Evolutionary conservation across 495 filamentous ascomycete species (phyloP), one percentile per base, ranked within the genome.

Genomic region (Penicillium desertorum): DNA sequence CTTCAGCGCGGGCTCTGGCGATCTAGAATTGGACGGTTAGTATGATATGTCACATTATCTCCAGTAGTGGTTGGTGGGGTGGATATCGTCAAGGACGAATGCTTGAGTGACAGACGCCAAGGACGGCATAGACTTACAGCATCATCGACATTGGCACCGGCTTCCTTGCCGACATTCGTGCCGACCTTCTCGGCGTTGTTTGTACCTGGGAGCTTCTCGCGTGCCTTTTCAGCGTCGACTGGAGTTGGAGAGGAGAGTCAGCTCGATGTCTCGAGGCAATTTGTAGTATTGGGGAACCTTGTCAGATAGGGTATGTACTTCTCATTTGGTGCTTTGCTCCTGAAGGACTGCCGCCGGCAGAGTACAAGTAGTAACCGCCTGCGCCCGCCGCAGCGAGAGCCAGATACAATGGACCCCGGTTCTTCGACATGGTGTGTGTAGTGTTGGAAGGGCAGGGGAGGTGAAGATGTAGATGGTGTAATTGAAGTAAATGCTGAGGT

Each of bases 311-410:
- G 37, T 39, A 74, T 69, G 49, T 73, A 96, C 94, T 80, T 77
- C 96, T 90, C 60, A 88, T 79, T 58, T 92, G 73, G 77, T 92
- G 89, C 80, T 88, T 82, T 11, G 93, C 93, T 27, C 81, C 82
- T 56, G 88, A 86, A n/a, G 89, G 83, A 68, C 87, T 80, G 36
- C 94, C 94, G 49, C 92, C 92, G 1, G 93, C 89, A 22, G 76
- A 79, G 75, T 96, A 98, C 51, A 98, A 79, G 79, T 98, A 98
- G 81, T 97, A 97, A 16, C 87, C 93, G 43, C 83, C 79, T 39
- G 83, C 84, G 54, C 84, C 87, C 17, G 81, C 88, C 43, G 81
- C 87, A 14, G 78, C 81, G 47, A 85, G 65, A 58, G 85, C 90
- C 41, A 89, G 61, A 62, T 80, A 76, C 47, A 86, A 62, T 37